Conservation (phyloP, 83 land plant species). For the Picea abies region DNA sequence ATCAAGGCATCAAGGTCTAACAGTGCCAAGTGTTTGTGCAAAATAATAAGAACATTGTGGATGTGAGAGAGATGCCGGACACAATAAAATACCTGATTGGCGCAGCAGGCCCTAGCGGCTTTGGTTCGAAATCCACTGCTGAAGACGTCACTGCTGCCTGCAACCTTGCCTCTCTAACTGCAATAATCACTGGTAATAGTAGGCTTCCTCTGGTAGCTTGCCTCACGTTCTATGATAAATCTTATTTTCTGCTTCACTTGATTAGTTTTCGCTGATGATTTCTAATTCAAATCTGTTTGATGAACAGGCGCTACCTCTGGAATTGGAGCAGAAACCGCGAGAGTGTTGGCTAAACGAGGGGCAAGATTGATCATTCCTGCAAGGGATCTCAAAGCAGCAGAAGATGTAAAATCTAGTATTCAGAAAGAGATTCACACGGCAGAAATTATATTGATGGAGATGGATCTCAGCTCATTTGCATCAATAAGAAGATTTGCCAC, state of each 20-base stretch:
- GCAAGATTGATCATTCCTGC: constrained; percentile 76
- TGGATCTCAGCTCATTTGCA: constrained; percentile 74
- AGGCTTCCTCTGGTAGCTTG: no score
- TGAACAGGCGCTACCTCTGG: constrained; percentile 28
- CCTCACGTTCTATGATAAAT: no score
- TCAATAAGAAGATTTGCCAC: constrained; percentile 62
- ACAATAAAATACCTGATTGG: constrained; percentile 58
- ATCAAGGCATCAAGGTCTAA: no score
- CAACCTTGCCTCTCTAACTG: constrained; percentile 51
- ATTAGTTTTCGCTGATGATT: no score
- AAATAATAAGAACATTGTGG: no score
- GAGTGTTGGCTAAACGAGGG: constrained; percentile 69
- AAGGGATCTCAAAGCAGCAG: constrained; percentile 67
- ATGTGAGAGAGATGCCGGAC: constrained; percentile 33
- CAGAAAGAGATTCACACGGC: constrained; percentile 43
- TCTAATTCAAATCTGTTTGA: not conserved
- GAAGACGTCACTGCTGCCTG: constrained; percentile 52
- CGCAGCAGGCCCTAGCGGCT: constrained; percentile 57
- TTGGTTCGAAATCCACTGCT: constrained; percentile 74
- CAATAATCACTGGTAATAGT: constrained; percentile 66
- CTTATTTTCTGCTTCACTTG: no score
- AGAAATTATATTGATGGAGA: constrained; percentile 50
- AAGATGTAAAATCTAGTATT: constrained; percentile 54
- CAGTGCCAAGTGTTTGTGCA: no score
- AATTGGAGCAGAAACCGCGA: constrained; percentile 77